Evolutionary conservation across 306 rosid genomes (phyloP).

Genomic region (Cucumis sativus): Cucumber_9930_V3 NC_026660.2:1690501-1691000

Average conservation of each 20-base stretch:
- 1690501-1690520: background rate
- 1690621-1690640: constrained; percentile 22
- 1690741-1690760: constrained; percentile 13
- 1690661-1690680: constrained; percentile 63
- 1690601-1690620: constrained; percentile 8
- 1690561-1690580: constrained; percentile 94
- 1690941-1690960: background rate
- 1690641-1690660: constrained; percentile 59
- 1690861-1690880: background rate
- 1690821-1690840: background rate
- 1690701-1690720: constrained; percentile 23
- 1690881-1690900: constrained; percentile 8
- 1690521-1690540: constrained; percentile 7
- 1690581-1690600: constrained; percentile 62
- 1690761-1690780: constrained; percentile 16
- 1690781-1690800: background rate
- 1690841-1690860: background rate
- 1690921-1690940: background rate
- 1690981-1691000: background rate
- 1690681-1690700: constrained; percentile 39
- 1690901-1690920: constrained; percentile 15
- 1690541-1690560: constrained; percentile 95
- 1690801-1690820: background rate
- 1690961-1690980: background rate
- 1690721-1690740: constrained; percentile 5